These are phyloP conservation scores for Heliosperma pusillum DNA, from an alignment of 148 eudicot genomes.

Conservation along the genomic window DNA sequence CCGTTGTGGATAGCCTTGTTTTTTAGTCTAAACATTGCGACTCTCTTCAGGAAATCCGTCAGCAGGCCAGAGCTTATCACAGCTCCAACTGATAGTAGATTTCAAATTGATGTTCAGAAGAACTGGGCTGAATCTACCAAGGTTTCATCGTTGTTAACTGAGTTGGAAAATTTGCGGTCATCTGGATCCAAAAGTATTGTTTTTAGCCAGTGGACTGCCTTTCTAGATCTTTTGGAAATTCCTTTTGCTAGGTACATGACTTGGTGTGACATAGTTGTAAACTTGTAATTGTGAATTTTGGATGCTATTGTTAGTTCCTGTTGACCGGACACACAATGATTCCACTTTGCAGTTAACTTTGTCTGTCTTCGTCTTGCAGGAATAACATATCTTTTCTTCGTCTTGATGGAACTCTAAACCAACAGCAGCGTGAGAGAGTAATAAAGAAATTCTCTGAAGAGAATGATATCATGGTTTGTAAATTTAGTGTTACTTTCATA, in stretches of 20 bases:
- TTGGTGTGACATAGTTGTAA: slow-evolving; percentile 5
- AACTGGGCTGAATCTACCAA: slow-evolving; percentile 97
- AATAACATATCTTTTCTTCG: slow-evolving; percentile 79
- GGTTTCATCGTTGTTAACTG: slow-evolving; percentile 67
- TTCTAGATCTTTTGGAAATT: slow-evolving; percentile 86
- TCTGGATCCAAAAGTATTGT: slow-evolving; percentile 85
- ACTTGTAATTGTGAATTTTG: neutral
- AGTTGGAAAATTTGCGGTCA: slow-evolving; percentile 59
- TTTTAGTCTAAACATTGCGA: slow-evolving; percentile 8
- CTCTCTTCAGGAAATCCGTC: slow-evolving; percentile 52
- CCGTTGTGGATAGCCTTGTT: neutral
- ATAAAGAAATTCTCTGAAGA: slow-evolving; percentile 93
- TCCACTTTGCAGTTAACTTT: neutral
- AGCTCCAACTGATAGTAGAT: slow-evolving; percentile 87
- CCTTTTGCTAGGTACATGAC: slow-evolving; percentile 70
- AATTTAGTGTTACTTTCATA: neutral
- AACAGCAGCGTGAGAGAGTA: slow-evolving; percentile 90
- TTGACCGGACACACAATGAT: neutral
- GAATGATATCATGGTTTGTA: slow-evolving; percentile 58
- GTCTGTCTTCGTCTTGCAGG: slow-evolving; percentile 35
- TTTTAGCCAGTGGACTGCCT: slow-evolving; percentile 99
- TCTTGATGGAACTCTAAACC: slow-evolving; percentile 88
- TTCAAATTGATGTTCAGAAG: slow-evolving; percentile 71
- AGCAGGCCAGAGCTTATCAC: slow-evolving; percentile 86
- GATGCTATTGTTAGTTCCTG: neutral